phyloP scores from a whole-genome alignment of 2,329 filamentous ascomycete species.

The Neobulgaria alba region DNA sequence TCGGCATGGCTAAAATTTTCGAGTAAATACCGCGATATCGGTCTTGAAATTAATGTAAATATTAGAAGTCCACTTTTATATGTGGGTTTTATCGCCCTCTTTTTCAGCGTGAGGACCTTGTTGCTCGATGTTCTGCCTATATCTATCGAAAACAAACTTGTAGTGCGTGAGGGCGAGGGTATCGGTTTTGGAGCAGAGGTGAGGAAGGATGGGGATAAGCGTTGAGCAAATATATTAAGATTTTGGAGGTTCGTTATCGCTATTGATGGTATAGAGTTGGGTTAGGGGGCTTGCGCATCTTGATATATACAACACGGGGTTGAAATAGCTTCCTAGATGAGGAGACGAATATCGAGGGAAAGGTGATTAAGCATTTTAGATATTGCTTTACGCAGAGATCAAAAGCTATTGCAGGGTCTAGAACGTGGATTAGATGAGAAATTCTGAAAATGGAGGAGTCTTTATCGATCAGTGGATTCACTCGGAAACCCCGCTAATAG shows the following conservation, averaged over 20 bases:
- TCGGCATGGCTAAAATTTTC: background rate
- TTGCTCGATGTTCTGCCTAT: background rate
- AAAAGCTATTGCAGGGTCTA: no score
- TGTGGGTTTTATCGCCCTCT: background rate
- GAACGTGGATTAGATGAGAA: no score
- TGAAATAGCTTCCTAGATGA: slow-evolving; percentile 2
- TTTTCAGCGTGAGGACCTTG: background rate
- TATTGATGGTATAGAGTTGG: background rate
- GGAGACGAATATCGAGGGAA: slow-evolving; percentile 1
- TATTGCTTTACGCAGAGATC: no score
- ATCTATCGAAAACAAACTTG: background rate
- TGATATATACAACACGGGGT: background rate
- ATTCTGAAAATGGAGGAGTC: no score
- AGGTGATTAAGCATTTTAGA: slow-evolving; percentile 1
- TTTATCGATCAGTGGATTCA: no score
- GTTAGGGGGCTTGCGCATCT: background rate
- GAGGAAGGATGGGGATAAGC: slow-evolving; percentile 1
- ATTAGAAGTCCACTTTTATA: background rate
- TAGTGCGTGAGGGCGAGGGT: slow-evolving; percentile 2
- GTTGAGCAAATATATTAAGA: background rate
- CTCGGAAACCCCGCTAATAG: no score
- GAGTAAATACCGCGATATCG: slow-evolving; percentile 13
- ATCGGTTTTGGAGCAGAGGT: slow-evolving; percentile 2
- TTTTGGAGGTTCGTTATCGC: background rate
- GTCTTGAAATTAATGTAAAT: slow-evolving; percentile 1